Evolutionary conservation across 163 green algal genomes (phyloP).

Genomic region (Chlamydomonas reinhardtii): DNA sequence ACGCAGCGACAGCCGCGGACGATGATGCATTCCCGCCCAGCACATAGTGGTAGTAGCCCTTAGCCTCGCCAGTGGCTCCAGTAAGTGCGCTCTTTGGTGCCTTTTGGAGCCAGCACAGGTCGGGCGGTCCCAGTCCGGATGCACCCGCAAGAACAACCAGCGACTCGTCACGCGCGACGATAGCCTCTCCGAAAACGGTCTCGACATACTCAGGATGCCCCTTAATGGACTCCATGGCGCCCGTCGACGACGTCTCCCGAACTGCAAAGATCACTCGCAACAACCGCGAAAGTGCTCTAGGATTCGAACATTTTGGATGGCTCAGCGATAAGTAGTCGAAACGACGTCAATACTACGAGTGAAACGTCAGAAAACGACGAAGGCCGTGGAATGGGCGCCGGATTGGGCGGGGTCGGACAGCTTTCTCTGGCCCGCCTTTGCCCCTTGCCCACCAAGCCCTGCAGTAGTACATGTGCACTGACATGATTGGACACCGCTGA

Average conservation of each 20-base stretch:
- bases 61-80: constrained; percentile 30
- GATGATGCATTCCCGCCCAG: constrained; percentile 61
- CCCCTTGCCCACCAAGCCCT: too few relatives aligned
- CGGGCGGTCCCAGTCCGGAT: constrained; percentile 63
- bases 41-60: constrained; percentile 67
- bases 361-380: too few relatives aligned
- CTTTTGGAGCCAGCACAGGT: constrained; percentile 76
- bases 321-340: too few relatives aligned
- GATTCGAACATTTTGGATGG: too few relatives aligned
- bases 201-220: constrained; percentile 54
- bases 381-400: too few relatives aligned
- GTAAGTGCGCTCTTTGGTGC: constrained; percentile 37
- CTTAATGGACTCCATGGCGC: constrained; percentile 48
- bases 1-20: constrained; percentile 63
- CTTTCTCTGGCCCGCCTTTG: too few relatives aligned
- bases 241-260: not conserved
- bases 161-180: constrained; percentile 54
- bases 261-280: not conserved
- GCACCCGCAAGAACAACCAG: constrained; percentile 19
- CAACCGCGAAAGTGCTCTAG: not conserved
- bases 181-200: constrained; percentile 63
- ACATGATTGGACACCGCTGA: too few relatives aligned
- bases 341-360: too few relatives aligned
- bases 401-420: too few relatives aligned
- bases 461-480: too few relatives aligned